Evolutionary conservation across 768 basidiomycete genomes (phyloP).

Genomic region (Phylloporus sp.): DNA sequence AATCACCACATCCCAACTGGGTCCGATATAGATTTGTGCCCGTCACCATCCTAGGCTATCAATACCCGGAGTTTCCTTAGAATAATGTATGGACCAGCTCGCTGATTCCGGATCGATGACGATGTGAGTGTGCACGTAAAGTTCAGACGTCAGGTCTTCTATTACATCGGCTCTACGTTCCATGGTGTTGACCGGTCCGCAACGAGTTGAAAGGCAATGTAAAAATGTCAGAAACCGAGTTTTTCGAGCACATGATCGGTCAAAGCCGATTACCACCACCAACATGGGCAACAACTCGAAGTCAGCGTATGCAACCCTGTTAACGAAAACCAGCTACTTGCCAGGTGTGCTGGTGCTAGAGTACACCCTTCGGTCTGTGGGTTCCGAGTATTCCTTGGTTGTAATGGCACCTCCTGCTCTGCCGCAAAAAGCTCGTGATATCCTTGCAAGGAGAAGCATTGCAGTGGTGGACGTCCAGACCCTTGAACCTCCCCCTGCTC

Average conservation of each 20-base stretch:
- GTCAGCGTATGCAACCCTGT: conserved; percentile 69
- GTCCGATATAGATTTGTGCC: conserved; percentile 1
- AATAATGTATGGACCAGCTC: background rate
- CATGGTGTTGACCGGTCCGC: no score
- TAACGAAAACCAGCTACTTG: conserved; percentile 62
- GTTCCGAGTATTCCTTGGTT: conserved; percentile 69
- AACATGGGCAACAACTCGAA: conserved; percentile 36
- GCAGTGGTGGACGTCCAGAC: conserved; percentile 52
- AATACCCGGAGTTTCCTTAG: conserved; percentile 2
- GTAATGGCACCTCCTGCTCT: conserved; percentile 68
- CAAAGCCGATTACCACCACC: no score
- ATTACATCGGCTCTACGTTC: no score
- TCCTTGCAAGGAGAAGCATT: conserved; percentile 54
- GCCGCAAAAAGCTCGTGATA: conserved; percentile 42
- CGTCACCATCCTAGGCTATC: background rate
- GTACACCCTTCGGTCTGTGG: conserved; percentile 45
- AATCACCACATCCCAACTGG: conserved; percentile 2
- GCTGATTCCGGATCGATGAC: no score
- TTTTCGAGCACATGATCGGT: no score
- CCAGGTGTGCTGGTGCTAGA: conserved; percentile 54
- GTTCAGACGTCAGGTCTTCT: no score
- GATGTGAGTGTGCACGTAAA: no score
- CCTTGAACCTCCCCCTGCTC: conserved; percentile 47
- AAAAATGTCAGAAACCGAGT: no score
- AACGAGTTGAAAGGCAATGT: no score